Evolutionary conservation across 2,329 filamentous ascomycete genomes (phyloP).

Genomic region (Trichoderma sp.): DNA sequence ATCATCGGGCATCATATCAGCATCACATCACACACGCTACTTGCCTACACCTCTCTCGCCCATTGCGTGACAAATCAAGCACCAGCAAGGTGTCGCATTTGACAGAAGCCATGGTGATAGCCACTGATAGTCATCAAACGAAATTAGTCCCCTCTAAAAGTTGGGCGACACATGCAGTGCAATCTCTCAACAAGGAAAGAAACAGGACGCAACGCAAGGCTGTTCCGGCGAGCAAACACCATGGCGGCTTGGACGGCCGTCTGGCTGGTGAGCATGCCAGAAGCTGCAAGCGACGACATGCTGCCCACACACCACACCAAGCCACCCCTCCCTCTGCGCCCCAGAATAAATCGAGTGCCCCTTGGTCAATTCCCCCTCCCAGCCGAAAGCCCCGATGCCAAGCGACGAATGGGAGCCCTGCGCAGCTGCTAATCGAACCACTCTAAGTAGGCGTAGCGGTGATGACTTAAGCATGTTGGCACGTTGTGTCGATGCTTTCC

Average conservation of each 20-base stretch:
- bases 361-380: slow-evolving; percentile 14
- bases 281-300: not conserved
- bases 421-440: not conserved
- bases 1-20: not conserved
- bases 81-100: not conserved
- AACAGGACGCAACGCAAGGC: not conserved
- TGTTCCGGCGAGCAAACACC: not conserved
- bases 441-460: not conserved
- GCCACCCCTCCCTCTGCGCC: not conserved
- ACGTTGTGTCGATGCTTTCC: not conserved
- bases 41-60: not conserved
- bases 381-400: slow-evolving; percentile 9
- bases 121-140: not conserved
- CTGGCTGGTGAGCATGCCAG: not conserved
- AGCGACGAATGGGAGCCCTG: not conserved
- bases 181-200: not conserved
- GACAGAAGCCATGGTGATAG: not conserved
- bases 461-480: slow-evolving; percentile 20
- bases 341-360: not conserved
- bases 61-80: not conserved
- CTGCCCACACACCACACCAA: not conserved
- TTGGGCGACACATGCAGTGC: not conserved
- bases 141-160: not conserved
- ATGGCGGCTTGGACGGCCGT: not conserved
- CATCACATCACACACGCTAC: not conserved